phyloP scores from a whole-genome alignment of 257 asterid genomes.

The Solanum dulcamara region DNA sequence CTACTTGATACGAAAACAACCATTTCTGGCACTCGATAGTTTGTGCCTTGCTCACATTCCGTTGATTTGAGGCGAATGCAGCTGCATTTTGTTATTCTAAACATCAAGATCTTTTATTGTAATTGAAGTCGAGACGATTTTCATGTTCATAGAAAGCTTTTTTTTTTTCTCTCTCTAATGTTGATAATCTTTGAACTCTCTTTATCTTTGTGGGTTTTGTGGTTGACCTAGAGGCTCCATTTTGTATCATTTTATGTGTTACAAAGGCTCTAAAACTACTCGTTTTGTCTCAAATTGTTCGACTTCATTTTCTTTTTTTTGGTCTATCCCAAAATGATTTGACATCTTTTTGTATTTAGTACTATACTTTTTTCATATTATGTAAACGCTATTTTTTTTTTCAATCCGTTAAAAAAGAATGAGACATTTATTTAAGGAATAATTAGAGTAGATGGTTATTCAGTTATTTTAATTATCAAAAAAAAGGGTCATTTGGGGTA shows the following conservation, averaged over 20 bases:
- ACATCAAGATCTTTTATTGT: neutral
- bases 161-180: neutral
- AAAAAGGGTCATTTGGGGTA: too few relatives aligned
- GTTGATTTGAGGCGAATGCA: neutral
- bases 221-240: neutral
- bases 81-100: neutral
- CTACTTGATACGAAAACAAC: too few relatives aligned
- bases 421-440: neutral
- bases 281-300: neutral
- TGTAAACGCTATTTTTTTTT: neutral
- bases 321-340: neutral
- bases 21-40: neutral
- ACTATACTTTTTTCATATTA: neutral
- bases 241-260: neutral
- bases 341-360: neutral
- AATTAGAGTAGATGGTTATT: too few relatives aligned
- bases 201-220: neutral
- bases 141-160: neutral
- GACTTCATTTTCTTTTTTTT: neutral
- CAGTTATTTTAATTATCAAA: too few relatives aligned
- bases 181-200: neutral
- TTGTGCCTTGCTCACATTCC: neutral
- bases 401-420: neutral
- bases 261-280: neutral
- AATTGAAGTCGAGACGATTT: neutral